Conservation (phyloP, 495 filamentous ascomycete genomes). For the Podospora pseudoanserina region DNA sequence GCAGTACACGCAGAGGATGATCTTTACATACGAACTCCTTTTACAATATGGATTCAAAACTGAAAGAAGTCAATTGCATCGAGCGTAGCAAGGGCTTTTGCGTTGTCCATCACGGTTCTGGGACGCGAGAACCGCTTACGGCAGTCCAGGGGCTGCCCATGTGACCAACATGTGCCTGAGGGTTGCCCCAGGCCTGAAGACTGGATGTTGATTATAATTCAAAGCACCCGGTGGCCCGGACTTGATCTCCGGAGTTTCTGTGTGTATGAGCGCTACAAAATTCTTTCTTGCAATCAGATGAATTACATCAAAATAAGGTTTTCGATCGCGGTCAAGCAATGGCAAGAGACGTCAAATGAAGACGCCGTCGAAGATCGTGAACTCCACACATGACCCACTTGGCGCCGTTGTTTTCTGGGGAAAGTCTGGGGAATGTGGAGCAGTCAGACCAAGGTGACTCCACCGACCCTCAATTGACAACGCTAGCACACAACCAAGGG, state of each 20-base stretch:
- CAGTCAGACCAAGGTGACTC: constrained; percentile 9
- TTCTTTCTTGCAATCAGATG: neutral
- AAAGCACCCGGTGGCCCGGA: neutral
- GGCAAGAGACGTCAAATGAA: neutral
- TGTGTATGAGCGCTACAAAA: neutral
- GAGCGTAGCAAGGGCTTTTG: neutral
- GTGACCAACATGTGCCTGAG: neutral
- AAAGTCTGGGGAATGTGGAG: constrained; percentile 32
- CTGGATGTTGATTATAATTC: neutral
- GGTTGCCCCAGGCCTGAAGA: neutral
- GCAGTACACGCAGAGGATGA: no score
- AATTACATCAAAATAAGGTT: neutral
- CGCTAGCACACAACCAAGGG: constrained; percentile 10
- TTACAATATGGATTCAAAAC: neutral
- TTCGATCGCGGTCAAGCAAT: neutral
- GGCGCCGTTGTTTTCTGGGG: constrained; percentile 22
- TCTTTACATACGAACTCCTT: no score
- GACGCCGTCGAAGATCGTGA: constrained; percentile 12
- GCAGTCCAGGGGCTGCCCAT: neutral
- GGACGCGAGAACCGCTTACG: neutral
- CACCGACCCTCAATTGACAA: constrained; percentile 9
- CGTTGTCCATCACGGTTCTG: neutral
- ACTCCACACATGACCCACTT: constrained; percentile 24
- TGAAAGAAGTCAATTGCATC: neutral
- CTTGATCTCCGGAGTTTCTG: neutral